phyloP scores from a whole-genome alignment of 108 stramenopile genomes.

The Pseudonitzschia pungens region DNA sequence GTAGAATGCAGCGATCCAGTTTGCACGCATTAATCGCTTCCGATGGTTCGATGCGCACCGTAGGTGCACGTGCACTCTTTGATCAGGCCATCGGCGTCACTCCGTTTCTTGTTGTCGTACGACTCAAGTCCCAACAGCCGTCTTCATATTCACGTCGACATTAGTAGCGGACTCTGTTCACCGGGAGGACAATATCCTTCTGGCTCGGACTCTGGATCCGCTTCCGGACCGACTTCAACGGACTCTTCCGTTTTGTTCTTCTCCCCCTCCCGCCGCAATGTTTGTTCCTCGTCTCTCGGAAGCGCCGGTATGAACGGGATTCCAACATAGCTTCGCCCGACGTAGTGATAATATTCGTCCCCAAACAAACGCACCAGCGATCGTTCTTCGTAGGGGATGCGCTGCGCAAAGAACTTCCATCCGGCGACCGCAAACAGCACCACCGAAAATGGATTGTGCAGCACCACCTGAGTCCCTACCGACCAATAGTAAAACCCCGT shows the following conservation, averaged over 20 bases:
- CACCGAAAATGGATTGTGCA: slow-evolving; percentile 76
- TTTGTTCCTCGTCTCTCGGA: not conserved
- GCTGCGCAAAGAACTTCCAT: slow-evolving; percentile 84
- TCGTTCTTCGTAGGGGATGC: slow-evolving; percentile 93
- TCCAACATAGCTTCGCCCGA: slow-evolving; percentile 62
- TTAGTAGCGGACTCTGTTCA: too few species aligned
- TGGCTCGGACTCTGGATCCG: not conserved
- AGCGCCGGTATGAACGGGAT: slow-evolving; percentile 79
- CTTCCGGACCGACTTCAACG: not conserved
- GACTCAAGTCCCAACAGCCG: too few species aligned
- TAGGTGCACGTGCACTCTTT: too few species aligned
- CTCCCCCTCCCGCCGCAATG: not conserved
- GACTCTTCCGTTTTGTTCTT: not conserved
- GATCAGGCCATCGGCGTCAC: too few species aligned
- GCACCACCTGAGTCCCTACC: slow-evolving; percentile 84
- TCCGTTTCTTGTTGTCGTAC: too few species aligned
- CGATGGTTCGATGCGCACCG: too few species aligned
- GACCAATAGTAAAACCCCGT: slow-evolving; percentile 97
- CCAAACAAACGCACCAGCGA: slow-evolving; percentile 70
- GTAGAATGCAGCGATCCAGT: too few species aligned
- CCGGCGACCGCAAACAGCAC: slow-evolving; percentile 65
- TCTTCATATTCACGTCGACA: too few species aligned
- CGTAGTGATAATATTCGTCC: slow-evolving; percentile 81
- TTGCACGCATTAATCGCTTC: too few species aligned
- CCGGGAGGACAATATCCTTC: not conserved